phyloP scores from a whole-genome alignment of 1,284 basidiomycete genomes.

The Cutaneotrichosporon sp. region DNA sequence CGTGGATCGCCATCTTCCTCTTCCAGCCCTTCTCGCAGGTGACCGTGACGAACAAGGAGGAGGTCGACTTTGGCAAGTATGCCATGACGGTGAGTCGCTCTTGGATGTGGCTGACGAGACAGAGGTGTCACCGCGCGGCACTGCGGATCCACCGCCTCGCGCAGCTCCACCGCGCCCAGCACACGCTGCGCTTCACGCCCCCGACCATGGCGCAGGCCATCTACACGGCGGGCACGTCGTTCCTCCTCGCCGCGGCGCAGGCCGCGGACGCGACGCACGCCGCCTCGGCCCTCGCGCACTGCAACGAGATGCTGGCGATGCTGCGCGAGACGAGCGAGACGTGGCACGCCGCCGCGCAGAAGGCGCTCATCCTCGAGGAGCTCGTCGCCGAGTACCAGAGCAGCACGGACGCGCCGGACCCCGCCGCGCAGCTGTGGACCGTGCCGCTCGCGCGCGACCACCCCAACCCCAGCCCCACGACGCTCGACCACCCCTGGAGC shows the following conservation, averaged over 20 bases:
- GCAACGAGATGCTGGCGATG: slow-evolving; percentile 11
- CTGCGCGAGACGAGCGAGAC: slow-evolving; percentile 18
- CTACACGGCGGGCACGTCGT: slow-evolving; percentile 65
- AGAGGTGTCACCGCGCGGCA: slow-evolving; percentile 65
- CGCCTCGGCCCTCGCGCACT: slow-evolving; percentile 7
- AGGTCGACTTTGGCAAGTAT: slow-evolving; percentile 13
- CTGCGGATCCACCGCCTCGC: slow-evolving; percentile 65
- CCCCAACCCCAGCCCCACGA: slow-evolving; percentile 1
- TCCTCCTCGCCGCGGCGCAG: slow-evolving; percentile 21
- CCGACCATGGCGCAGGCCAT: slow-evolving; percentile 65
- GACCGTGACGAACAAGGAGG: neutral
- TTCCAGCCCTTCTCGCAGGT: slow-evolving; percentile 61
- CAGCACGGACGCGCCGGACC: neutral
- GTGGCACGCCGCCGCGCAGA: slow-evolving; percentile 16
- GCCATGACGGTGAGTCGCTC: slow-evolving; percentile 17
- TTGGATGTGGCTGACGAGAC: neutral
- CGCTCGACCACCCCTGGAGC: neutral
- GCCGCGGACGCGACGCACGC: slow-evolving; percentile 6
- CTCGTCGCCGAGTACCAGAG: slow-evolving; percentile 10
- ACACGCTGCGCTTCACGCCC: slow-evolving; percentile 64
- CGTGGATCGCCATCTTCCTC: slow-evolving; percentile 66
- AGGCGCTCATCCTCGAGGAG: slow-evolving; percentile 20
- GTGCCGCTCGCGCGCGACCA: neutral
- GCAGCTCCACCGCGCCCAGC: slow-evolving; percentile 62
- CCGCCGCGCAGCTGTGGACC: neutral